Conservation (phyloP, 306 rosid species). For the Alnus glutinosa region DNA sequence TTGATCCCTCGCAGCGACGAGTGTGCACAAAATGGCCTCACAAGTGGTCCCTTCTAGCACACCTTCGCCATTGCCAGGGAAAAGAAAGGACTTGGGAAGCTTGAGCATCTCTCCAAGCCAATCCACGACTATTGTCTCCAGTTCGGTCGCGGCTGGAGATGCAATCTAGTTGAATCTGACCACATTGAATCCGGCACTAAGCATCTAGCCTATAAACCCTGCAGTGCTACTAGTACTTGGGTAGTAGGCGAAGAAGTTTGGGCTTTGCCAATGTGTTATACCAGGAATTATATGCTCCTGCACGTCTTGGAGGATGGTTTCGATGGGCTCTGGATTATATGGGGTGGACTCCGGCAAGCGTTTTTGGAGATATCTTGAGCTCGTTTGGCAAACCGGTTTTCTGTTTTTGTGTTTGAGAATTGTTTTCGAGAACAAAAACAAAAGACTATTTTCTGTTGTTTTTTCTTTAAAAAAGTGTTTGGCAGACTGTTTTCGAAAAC, state of each 20-base stretch:
- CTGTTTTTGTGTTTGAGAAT: too few relatives aligned
- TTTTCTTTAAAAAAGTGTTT: too few relatives aligned
- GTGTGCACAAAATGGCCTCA: slow-evolving; percentile 43
- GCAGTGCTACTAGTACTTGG: slow-evolving; percentile 32
- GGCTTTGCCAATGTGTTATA: too few relatives aligned
- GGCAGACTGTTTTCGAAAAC: too few relatives aligned
- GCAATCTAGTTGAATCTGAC: slow-evolving; percentile 46
- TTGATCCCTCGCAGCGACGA: slow-evolving; percentile 41
- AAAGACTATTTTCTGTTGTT: too few relatives aligned
- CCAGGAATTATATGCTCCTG: too few relatives aligned
- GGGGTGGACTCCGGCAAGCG: slow-evolving; percentile 33
- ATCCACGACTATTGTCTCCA: slow-evolving; percentile 42
- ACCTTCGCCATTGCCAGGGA: slow-evolving; percentile 39
- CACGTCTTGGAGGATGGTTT: slow-evolving; percentile 41
- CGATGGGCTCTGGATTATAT: slow-evolving; percentile 28
- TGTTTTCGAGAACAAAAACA: too few relatives aligned
- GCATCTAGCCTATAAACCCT: slow-evolving; percentile 40
- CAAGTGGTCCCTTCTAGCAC: slow-evolving; percentile 44
- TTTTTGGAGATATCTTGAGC: slow-evolving; percentile 32
- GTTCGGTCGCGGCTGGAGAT: slow-evolving; percentile 52
- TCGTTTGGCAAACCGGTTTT: too few relatives aligned
- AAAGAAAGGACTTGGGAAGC: slow-evolving; percentile 39
- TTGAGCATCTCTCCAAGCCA: slow-evolving; percentile 46
- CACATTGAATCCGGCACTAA: slow-evolving; percentile 34
- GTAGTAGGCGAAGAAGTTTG: too few relatives aligned